Evolutionary conservation across 345 rosid species (phyloP), one percentile per base, ranked within the genome.

Genomic region (Boechera divaricarpa): DNA sequence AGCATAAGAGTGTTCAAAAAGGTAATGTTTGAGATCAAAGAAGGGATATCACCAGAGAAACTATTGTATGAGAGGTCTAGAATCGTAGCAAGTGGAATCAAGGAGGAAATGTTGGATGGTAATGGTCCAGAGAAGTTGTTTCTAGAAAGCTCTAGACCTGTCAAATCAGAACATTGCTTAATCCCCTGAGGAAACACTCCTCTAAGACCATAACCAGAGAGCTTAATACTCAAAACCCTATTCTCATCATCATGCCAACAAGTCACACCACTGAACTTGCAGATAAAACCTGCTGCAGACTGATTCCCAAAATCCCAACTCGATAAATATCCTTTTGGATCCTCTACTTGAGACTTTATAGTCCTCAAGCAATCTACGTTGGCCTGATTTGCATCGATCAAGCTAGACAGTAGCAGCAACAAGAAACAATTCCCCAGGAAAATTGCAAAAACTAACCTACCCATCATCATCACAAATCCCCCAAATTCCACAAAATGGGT

Each of bases 181-280:
- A 94, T 38, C 4, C 82, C 91, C 3, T 0, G 49, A 77, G 98
- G 98, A 75, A 94, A 94, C 78, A 0, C 10, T 39, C 98, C 98
- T 35, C 48, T 69, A 49, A 94, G 91, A 29, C 88, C 96, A 87
- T 62, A 83, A 75, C 85, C 89, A 1, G 87, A 59, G 29, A 94
- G 92, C 76, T 76, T 85, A 58, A 94, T 78, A 78, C 85, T 89
- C 71, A 94, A 77, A 51, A 94, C 96, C 74, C 59, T 88, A 77
- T 85, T 91, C 87, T 94, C 98, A 76, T 87, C 94, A 7, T 92
- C 94, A 57, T 94, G 98, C 98, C 98, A 94, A 70, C 98, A 94
- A 8, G 88, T 88, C 41, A 94, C 83, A 38, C 98, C 98, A 10
- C 10, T n/a, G 76, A 91, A 94, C 54, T 73, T 86, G 83, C 97